These are phyloP conservation scores for Caryopteris hybrid DNA, from an alignment of 305 asterid genomes.

Conservation along the genomic window DNA sequence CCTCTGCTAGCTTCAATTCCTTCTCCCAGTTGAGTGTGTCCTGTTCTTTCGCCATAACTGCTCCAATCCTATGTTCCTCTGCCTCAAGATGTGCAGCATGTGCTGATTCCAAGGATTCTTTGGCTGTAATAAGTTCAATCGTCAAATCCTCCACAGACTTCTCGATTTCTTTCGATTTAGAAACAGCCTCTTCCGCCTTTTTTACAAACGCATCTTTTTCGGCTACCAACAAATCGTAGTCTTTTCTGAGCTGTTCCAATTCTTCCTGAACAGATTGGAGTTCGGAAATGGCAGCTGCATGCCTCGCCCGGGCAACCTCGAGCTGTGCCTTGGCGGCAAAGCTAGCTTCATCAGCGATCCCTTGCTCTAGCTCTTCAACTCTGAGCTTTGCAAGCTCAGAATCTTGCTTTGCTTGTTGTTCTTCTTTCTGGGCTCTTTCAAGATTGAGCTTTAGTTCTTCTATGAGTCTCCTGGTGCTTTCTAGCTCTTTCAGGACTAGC, in stretches of 20 bases:
- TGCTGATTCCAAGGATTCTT: constrained; percentile 81
- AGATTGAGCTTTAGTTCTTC: constrained; percentile 92
- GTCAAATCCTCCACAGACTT: constrained; percentile 83
- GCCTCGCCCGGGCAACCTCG: constrained; percentile 87
- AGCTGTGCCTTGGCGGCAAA: constrained; percentile 94
- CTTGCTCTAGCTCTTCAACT: constrained; percentile 88
- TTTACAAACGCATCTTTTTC: constrained; percentile 64
- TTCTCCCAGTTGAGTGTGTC: constrained; percentile 79
- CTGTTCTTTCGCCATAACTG: constrained; percentile 80
- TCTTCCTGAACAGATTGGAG: constrained; percentile 55
- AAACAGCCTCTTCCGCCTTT: constrained; percentile 65
- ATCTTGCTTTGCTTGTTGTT: constrained; percentile 91
- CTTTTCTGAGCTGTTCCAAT: constrained; percentile 57
- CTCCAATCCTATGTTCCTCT: constrained; percentile 85
- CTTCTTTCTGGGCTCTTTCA: constrained; percentile 89
- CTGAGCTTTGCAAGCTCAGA: constrained; percentile 89
- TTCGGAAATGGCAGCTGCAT: constrained; percentile 69
- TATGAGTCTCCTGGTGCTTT: constrained; percentile 68
- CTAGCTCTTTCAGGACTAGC: constrained; percentile 73
- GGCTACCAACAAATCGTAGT: constrained; percentile 44
- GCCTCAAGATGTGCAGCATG: constrained; percentile 91
- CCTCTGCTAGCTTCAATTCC: constrained; percentile 70
- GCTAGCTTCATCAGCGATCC: constrained; percentile 80
- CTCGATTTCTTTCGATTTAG: constrained; percentile 68
- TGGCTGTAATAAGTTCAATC: constrained; percentile 69